Percentiles rank a stretch among this genome's conserved stretches.
Evolutionary conservation across 2,329 filamentous ascomycete genomes (phyloP).

Genomic region (Penicillium aurantiogriseum): DNA sequence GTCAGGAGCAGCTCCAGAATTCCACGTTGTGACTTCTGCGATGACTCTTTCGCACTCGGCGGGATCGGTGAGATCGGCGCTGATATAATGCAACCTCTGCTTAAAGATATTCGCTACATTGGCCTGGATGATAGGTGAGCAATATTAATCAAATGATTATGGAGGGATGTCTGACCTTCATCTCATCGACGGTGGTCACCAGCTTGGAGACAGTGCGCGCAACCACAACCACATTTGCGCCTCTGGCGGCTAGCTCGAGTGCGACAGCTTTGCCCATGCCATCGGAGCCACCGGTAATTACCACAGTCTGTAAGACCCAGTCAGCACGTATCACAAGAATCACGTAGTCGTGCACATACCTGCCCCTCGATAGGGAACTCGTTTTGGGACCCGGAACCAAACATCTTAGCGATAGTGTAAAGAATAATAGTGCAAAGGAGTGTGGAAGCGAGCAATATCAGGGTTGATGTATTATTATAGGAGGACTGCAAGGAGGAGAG

Average conservation of each 20-base stretch:
- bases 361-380: slow-evolving; percentile 82
- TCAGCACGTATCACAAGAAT: slow-evolving; percentile 10
- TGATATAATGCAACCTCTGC: slow-evolving; percentile 81
- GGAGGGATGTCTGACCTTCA: slow-evolving; percentile 53
- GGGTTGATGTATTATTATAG: slow-evolving; percentile 27
- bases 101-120: slow-evolving; percentile 62
- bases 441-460: slow-evolving; percentile 32
- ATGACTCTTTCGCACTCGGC: slow-evolving; percentile 70
- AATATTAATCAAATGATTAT: not conserved
- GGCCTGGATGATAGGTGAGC: slow-evolving; percentile 47
- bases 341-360: slow-evolving; percentile 50
- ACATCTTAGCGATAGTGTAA: slow-evolving; percentile 40
- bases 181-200: slow-evolving; percentile 63
- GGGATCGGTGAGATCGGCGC: slow-evolving; percentile 73
- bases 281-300: slow-evolving; percentile 89
- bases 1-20: slow-evolving; percentile 69
- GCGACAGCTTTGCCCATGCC: slow-evolving; percentile 82
- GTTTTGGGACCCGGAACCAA: slow-evolving; percentile 51
- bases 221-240: slow-evolving; percentile 82
- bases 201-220: slow-evolving; percentile 76
- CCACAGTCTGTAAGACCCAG: slow-evolving; percentile 63
- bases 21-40: slow-evolving; percentile 73
- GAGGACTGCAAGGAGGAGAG: slow-evolving; percentile 15
- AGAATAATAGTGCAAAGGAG: slow-evolving; percentile 34
- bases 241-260: slow-evolving; percentile 72